Base-by-base conservation (phyloP, 148 eudicot species). In the Rhododendron henanense region DNA sequence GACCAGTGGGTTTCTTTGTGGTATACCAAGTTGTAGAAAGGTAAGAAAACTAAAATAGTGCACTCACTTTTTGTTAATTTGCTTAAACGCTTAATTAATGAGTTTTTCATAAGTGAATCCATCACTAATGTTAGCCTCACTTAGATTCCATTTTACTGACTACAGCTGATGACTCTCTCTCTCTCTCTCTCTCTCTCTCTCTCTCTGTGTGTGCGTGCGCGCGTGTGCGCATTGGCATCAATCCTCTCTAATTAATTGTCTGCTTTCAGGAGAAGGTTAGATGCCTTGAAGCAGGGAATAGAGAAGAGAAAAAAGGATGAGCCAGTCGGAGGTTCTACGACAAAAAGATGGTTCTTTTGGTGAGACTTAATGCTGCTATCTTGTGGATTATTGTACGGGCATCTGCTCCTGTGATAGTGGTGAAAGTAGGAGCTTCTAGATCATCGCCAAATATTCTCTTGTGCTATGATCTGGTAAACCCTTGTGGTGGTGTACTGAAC, bases 321-420 rank as follows among this genome's bases (percentile, higher is more conserved):
- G 55, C 91, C 90, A 44, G 80, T 83, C 73, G 87, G 73, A 81
- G 86, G 85, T 90, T 74, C 93, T 21, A 83, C 90, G 45, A 79
- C 91, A 44, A 93, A 90, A 85, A 91, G 87, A 90, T 94, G 97
- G 99, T 91, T 92, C 88, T 95, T 90, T 84, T 91, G 95, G 96
- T 92, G 88, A 90, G 84, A 48, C 25, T 57, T n/a, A 31, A 19
- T 65, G 18, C 7, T 16, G 77, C 16, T 0, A 50, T 33, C 76
- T 19, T 83, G 67, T 80, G 10, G 82, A 51, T 10, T 47, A 45
- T 31, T 31, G 18, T 48, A 18, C 53, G 51, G 80, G 10, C 44
- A 77, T 8, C 39, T 80, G 78, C 83, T 48, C 18, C 37, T 11
- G 37, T 13, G 37, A 11, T 11, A 48, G 15, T 48, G 9, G 19